Evolutionary conservation across 345 rosid species (phyloP).

Genomic region (Jatropha curcas): DNA sequence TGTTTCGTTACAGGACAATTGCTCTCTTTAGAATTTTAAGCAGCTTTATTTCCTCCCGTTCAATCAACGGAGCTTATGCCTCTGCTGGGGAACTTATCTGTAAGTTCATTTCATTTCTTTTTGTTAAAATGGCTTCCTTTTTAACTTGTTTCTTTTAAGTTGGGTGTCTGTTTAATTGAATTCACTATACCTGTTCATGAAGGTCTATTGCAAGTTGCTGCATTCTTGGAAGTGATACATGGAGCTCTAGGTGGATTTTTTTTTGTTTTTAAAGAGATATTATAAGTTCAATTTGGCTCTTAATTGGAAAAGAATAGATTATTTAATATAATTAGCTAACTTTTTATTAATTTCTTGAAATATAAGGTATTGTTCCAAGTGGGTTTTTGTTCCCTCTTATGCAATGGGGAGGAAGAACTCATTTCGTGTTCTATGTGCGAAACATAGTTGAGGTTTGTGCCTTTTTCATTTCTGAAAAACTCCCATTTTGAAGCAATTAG

Average conservation of each 20-base stretch:
- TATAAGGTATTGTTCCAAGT: conserved; percentile 77
- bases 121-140: neutral
- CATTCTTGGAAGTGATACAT: conserved; percentile 77
- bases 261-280: neutral
- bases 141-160: neutral
- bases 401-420: conserved; percentile 87
- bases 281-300: neutral
- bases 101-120: conserved; percentile 27
- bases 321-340: neutral
- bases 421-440: conserved; percentile 55
- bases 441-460: conserved; percentile 52
- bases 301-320: neutral
- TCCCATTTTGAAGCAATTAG: neutral
- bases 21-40: conserved; percentile 46
- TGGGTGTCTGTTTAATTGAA: neutral
- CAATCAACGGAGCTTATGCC: conserved; percentile 55
- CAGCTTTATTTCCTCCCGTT: conserved; percentile 34
- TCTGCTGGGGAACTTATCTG: conserved; percentile 68
- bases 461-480: neutral
- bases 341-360: conserved; percentile 13
- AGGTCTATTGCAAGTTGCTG: conserved; percentile 61
- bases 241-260: conserved; percentile 66
- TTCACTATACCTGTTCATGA: conserved; percentile 6
- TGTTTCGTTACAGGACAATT: conserved; percentile 40
- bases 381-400: conserved; percentile 73